phyloP scores from a whole-genome alignment of 2,329 filamentous ascomycete genomes.

The Penicillium vulpinum region DNA sequence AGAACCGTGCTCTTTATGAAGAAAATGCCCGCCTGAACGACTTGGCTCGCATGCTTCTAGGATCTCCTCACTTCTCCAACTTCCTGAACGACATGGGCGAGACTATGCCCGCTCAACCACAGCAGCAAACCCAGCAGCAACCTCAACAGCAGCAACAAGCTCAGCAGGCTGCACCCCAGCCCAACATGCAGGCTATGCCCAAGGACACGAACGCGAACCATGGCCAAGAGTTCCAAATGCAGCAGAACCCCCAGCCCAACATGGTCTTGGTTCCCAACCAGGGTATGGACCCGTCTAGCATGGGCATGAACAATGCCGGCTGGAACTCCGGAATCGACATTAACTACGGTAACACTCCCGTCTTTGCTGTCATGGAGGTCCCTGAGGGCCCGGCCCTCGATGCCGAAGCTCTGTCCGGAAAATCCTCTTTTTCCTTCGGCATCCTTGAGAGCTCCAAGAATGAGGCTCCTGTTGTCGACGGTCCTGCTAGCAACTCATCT shows the following conservation, averaged over 20 bases:
- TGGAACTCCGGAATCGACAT: conserved; percentile 51
- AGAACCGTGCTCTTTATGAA: conserved; percentile 79
- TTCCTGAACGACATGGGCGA: conserved; percentile 71
- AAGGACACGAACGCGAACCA: conserved; percentile 68
- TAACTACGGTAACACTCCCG: conserved; percentile 45
- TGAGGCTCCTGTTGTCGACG: conserved; percentile 52
- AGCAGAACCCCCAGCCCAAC: conserved; percentile 65
- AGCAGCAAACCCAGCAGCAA: conserved; percentile 40
- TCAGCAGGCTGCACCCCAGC: conserved; percentile 40
- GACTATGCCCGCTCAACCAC: conserved; percentile 50
- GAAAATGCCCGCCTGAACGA: conserved; percentile 81
- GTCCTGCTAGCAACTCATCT: conserved; percentile 21
- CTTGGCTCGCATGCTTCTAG: conserved; percentile 76
- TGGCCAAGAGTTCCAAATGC: conserved; percentile 56
- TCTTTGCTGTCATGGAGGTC: conserved; percentile 70
- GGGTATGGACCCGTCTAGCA: conserved; percentile 66
- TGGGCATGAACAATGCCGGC: conserved; percentile 55
- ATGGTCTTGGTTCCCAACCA: conserved; percentile 84
- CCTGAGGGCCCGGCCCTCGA: conserved; percentile 65
- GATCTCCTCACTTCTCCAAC: conserved; percentile 77
- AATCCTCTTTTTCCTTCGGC: conserved; percentile 60
- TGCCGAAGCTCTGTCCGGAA: conserved; percentile 67
- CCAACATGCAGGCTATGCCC: conserved; percentile 51
- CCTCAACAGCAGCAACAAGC: conserved; percentile 41
- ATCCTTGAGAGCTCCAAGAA: conserved; percentile 50